Base-by-base conservation (phyloP, 768 basidiomycete species). In the Rhizopogon roseolus region DNA sequence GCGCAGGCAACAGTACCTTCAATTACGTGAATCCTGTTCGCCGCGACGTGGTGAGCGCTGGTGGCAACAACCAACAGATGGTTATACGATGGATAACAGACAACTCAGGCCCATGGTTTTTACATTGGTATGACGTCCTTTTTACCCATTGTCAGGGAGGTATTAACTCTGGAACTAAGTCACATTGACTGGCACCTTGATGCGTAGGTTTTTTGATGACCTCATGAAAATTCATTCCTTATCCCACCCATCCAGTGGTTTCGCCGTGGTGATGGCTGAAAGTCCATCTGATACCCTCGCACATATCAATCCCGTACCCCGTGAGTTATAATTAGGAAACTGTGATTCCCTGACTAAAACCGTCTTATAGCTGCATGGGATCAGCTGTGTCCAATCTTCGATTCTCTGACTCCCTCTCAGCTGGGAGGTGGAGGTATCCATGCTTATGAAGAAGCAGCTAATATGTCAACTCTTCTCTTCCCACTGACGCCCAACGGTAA, bases 41-140 rank as follows among this genome's bases (percentile, higher is more conserved):
- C 38, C 62, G 73, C 13, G 73, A 74, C 28, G 62, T 64, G 0
- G 54, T 43, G 9, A 60, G 60, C 6, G 38, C 58, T 34, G 66
- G 66, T 6, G 61, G 55, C 41, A 54, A 50, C 17, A 65, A 78
- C 59, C 59, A 78, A 68, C 64, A 76, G 60, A 73, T 79, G 41
- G 73, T 76, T 6, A 67, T 87, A 37, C 76, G 84, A 48, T 86
- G 80, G 65, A 66, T 71, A 22, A 84, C 84, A 3, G 81, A 87
- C 58, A 87, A 87, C 62, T 69, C 83, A 1, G 86, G 85, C 5
- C 76, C 79, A 10, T 84, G 81, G 78, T 69, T 77, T 57, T 54
- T 77, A 37, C 77, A 60, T 43, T 60, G 57, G 62, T 60, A 49
- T 37, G 60, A 13, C 9, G 19, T 16, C 41, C 22, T 3, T 37